Evolutionary conservation across 2,329 filamentous ascomycete genomes (phyloP), one percentile per base, ranked within the genome.

Genomic region (Thielaviopsis ethacetica): DNA sequence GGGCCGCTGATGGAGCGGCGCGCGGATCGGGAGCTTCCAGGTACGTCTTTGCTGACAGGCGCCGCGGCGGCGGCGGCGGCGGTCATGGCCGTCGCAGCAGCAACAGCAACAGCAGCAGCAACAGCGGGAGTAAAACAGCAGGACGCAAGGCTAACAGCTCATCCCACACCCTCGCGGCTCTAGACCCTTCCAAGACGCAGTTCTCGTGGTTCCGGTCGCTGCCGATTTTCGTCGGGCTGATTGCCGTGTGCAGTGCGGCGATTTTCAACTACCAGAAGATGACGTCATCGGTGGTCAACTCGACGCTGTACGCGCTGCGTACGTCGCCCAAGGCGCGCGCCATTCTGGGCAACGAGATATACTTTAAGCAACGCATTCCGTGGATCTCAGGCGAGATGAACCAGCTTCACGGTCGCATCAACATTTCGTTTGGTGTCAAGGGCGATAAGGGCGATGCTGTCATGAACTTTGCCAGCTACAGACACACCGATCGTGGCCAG

Each of bases 191-290:
- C 58, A 68, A 72, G 60, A 68, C 71, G 59, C 68, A 67, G 54
- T 80, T 81, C 68, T 76, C 77, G 65, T 91, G 86, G 86, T 69
- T 77, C 59, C 80, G 80, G 65, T 89, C 88, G 0, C 72, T 95
- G 38, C 91, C 91, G 58, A 74, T 95, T 69, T 97, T 97, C 78
- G 69, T 85, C 57, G 71, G 80, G 63, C 75, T 88, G 63, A 82
- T 95, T 65, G 79, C 81, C 54, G 76, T 78, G 59, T 85, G 84
- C 64, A 84, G 84, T 64, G 74, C 94, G 62, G 88, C 86, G 65
- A 96, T 98, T 71, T 97, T 98, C 85, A 98, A 98, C 79, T 97
- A 98, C 80, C 91, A 98, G 71, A 96, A 96, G 71, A 82, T 84
- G 60, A 89, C 87, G n/a, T 89, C 84, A 26, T 87, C 86, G 58